Percentiles rank a stretch among this genome's conserved stretches.
Evolutionary conservation across 805 yeast species (phyloP).

Genomic region (Saccharomycodes ludwigii): DNA sequence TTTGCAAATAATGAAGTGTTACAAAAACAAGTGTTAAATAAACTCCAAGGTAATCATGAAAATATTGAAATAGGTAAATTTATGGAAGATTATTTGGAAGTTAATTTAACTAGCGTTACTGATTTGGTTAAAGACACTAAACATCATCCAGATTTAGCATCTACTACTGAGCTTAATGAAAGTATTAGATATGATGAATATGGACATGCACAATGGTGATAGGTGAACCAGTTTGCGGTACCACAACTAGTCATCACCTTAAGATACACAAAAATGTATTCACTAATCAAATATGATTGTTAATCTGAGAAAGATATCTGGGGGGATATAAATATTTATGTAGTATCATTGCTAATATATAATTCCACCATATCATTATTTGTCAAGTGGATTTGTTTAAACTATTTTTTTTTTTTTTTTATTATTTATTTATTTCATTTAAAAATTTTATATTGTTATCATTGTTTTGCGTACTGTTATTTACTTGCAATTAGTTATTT

Average conservation of each 20-base stretch:
- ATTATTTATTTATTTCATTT: background rate
- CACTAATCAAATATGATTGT: too few species aligned
- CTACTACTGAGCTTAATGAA: conserved; percentile 4
- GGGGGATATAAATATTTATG: too few species aligned
- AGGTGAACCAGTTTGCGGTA: too few species aligned
- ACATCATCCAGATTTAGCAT: conserved; percentile 28
- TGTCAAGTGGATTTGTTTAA: background rate
- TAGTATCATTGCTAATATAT: too few species aligned
- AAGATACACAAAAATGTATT: too few species aligned
- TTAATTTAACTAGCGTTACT: conserved; percentile 38
- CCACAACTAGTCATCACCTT: too few species aligned
- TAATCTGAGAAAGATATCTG: too few species aligned
- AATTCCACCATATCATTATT: too few species aligned
- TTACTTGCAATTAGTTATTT: too few species aligned
- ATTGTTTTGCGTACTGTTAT: background rate
- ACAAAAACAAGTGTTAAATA: conserved; percentile 26
- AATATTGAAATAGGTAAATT: conserved; percentile 75
- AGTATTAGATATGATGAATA: conserved; percentile 1
- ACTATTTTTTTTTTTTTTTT: background rate
- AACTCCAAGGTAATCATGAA: conserved; percentile 70
- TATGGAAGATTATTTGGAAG: conserved; percentile 41
- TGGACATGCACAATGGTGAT: too few species aligned
- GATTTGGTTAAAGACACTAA: conserved; percentile 35
- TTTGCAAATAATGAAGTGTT: conserved; percentile 46
- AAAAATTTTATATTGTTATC: too few species aligned